Evolutionary conservation across 352 stramenopile species (phyloP).

Genomic region (Phytophthora cactorum): DNA sequence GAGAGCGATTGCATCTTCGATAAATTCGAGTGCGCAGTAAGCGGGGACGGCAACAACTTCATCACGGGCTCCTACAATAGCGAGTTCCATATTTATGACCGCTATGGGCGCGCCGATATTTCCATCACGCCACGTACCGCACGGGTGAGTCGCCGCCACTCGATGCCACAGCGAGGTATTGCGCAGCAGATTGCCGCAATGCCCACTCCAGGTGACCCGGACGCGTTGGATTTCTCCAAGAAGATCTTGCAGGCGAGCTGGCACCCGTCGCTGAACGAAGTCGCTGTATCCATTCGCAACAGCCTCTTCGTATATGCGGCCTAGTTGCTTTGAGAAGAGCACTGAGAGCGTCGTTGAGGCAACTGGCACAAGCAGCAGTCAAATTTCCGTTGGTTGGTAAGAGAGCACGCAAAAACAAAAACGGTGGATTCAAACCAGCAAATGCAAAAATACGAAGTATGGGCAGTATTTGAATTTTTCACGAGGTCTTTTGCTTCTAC

Average conservation of each 20-base stretch:
- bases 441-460: conserved; percentile 24
- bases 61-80: conserved; percentile 96
- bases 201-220: conserved; percentile 38
- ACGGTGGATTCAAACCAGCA: conserved; percentile 10
- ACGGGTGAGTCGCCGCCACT: conserved; percentile 63
- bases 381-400: conserved; percentile 17
- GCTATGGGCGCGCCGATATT: conserved; percentile 79
- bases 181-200: conserved; percentile 63
- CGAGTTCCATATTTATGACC: conserved; percentile 93
- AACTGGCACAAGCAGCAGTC: conserved; percentile 8
- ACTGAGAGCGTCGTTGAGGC: too few species aligned
- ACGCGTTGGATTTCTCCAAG: conserved; percentile 81
- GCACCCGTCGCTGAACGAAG: conserved; percentile 81
- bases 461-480: conserved; percentile 6
- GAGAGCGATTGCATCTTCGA: conserved; percentile 98
- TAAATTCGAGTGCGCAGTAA: conserved; percentile 96
- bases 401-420: conserved; percentile 12
- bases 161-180: conserved; percentile 69
- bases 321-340: conserved; percentile 19
- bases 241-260: conserved; percentile 90
- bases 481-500: conserved; percentile 5
- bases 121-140: conserved; percentile 59
- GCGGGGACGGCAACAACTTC: conserved; percentile 92
- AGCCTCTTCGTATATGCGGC: conserved; percentile 85
- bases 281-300: conserved; percentile 84